Evolutionary conservation across 2,329 filamentous ascomycete species (phyloP).

Genomic region (Aspergillus sp.): DNA sequence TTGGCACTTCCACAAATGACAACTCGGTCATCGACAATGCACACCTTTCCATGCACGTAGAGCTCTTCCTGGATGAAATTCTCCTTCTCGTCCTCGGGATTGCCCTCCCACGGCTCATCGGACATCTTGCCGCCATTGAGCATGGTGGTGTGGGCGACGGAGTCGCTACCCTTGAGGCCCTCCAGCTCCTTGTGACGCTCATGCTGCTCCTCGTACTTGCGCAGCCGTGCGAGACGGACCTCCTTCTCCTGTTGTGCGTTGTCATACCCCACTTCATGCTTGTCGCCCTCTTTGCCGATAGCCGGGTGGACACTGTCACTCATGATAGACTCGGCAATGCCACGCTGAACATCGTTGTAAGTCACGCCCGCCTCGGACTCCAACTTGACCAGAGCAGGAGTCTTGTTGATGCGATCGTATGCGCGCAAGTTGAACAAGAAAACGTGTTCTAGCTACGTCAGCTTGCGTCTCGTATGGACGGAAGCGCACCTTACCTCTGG

Average conservation of each 20-base stretch:
- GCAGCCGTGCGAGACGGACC: slow-evolving; percentile 44
- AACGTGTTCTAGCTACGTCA: slow-evolving; percentile 62
- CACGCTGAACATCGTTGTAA: slow-evolving; percentile 84
- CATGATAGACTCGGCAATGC: slow-evolving; percentile 88
- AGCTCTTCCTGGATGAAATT: slow-evolving; percentile 96
- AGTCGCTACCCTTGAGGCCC: slow-evolving; percentile 49
- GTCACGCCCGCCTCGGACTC: slow-evolving; percentile 80
- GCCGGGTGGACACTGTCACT: slow-evolving; percentile 64
- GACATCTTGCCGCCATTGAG: slow-evolving; percentile 63
- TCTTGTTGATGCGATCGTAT: slow-evolving; percentile 90
- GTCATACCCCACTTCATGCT: slow-evolving; percentile 42
- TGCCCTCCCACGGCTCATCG: slow-evolving; percentile 76
- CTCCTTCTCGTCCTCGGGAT: slow-evolving; percentile 73
- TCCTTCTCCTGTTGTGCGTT: slow-evolving; percentile 43
- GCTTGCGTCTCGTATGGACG: slow-evolving; percentile 39
- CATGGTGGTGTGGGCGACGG: slow-evolving; percentile 81
- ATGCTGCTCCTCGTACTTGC: slow-evolving; percentile 23
- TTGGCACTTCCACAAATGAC: slow-evolving; percentile 80
- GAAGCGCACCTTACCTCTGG: slow-evolving; percentile 46
- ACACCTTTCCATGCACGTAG: slow-evolving; percentile 88
- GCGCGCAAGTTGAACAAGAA: slow-evolving; percentile 93
- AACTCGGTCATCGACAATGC: slow-evolving; percentile 76
- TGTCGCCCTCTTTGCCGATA: slow-evolving; percentile 49
- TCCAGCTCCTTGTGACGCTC: slow-evolving; percentile 22
- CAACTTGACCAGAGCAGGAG: slow-evolving; percentile 68